phyloP scores from a whole-genome alignment of 805 yeast genomes.

The Naumovozyma baii region DNA sequence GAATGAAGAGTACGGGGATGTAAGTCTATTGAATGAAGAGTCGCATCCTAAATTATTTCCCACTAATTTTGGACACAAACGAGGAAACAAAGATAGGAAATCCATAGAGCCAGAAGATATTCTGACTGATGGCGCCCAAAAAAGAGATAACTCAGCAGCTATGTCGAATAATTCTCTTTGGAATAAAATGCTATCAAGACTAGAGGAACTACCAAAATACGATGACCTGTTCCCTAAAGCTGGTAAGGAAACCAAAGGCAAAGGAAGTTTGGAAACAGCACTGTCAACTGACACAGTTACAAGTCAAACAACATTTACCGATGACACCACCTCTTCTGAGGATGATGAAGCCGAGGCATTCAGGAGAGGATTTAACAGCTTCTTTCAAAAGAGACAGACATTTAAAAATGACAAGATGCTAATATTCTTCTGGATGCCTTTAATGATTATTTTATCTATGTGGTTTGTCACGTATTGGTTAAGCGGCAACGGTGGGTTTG shows the following conservation, averaged over 20 bases:
- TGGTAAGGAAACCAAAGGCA: not conserved
- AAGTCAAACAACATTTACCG: not conserved
- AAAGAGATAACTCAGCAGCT: not conserved
- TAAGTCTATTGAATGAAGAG: too few relatives aligned
- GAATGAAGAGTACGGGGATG: not conserved
- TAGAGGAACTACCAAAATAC: constrained; percentile 45
- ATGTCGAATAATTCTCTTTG: constrained; percentile 20
- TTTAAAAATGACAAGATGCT: constrained; percentile 67
- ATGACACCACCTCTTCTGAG: constrained; percentile 15
- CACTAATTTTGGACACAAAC: too few relatives aligned
- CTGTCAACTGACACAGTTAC: not conserved
- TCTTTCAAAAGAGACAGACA: constrained; percentile 35
- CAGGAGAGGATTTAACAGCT: constrained; percentile 30
- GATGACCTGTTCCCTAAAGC: constrained; percentile 55
- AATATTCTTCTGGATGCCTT: constrained; percentile 83
- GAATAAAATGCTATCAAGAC: constrained; percentile 28
- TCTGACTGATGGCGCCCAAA: not conserved
- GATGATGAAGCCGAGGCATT: constrained; percentile 23
- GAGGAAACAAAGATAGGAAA: too few relatives aligned
- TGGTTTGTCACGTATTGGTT: constrained; percentile 33
- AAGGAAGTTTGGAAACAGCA: not conserved
- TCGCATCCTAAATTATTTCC: too few relatives aligned
- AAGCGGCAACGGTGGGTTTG: constrained; percentile 29
- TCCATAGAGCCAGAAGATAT: too few relatives aligned
- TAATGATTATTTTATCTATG: constrained; percentile 45